These are phyloP conservation scores for Peziza echinospora DNA, from an alignment of 495 filamentous ascomycete species.

Conservation along the genomic window DNA sequence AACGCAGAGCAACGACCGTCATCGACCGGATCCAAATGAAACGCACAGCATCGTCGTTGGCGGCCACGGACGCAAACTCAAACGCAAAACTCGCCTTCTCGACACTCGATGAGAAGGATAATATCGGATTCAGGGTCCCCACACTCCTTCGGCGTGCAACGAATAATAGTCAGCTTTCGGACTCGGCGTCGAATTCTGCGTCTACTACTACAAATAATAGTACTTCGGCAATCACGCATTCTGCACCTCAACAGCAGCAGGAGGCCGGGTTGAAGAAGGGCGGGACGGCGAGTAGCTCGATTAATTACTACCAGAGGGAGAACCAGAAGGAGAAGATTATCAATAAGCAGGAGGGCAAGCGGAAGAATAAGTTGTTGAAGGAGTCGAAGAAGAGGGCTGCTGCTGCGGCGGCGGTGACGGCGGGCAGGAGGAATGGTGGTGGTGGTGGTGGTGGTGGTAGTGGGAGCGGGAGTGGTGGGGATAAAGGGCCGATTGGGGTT, in stretches of 20 bases:
- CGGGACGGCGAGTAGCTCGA: conserved; percentile 37
- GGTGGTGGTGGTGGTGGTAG: conserved; percentile 43
- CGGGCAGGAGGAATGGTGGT: conserved; percentile 49
- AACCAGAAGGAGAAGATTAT: conserved; percentile 37
- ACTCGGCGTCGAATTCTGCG: conserved; percentile 19
- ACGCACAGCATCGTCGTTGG: conserved; percentile 38
- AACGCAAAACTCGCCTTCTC: conserved; percentile 38
- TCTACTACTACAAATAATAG: conserved; percentile 21
- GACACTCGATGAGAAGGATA: conserved; percentile 20
- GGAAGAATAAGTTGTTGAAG: conserved; percentile 20
- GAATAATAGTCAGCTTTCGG: conserved; percentile 31
- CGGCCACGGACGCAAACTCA: conserved; percentile 21
- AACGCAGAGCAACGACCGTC: conserved; percentile 14
- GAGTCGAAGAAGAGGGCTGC: conserved; percentile 18
- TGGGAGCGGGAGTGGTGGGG: conserved; percentile 35
- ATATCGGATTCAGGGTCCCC: conserved; percentile 44
- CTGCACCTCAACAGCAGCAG: conserved; percentile 26
- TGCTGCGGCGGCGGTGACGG: conserved; percentile 21
- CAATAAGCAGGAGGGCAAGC: conserved; percentile 34
- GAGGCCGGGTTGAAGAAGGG: conserved; percentile 39
- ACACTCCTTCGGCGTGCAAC: conserved; percentile 59
- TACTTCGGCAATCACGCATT: too few species aligned
- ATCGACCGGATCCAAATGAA: conserved; percentile 35
- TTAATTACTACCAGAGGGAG: conserved; percentile 55
- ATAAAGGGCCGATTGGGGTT: conserved; percentile 30